Evolutionary conservation across 768 basidiomycete species (phyloP).

Genomic region (Sarcodon sp.): DNA sequence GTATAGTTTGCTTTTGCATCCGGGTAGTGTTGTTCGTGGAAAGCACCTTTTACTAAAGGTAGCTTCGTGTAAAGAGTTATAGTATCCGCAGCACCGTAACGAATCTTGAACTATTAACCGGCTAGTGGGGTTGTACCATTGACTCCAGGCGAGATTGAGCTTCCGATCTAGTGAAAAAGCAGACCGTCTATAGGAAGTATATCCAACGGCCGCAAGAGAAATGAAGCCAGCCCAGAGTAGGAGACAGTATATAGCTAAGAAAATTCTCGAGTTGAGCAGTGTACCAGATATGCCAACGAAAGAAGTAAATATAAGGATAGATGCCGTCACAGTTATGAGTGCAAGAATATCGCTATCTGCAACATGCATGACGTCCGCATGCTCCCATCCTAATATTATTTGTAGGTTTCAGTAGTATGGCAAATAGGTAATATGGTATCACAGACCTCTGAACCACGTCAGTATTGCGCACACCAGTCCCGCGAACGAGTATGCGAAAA

Average conservation of each 20-base stretch:
- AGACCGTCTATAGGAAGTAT: constrained; percentile 48
- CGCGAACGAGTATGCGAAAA: constrained; percentile 40
- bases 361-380: constrained; percentile 50
- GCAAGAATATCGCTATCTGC: constrained; percentile 43
- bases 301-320: constrained; percentile 42
- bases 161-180: constrained; percentile 53
- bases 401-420: not conserved
- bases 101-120: constrained; percentile 48
- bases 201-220: constrained; percentile 46
- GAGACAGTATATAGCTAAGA: constrained; percentile 54
- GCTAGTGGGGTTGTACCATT: constrained; percentile 41
- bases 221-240: constrained; percentile 54
- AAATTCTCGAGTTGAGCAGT: constrained; percentile 53
- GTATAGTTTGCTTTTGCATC: constrained; percentile 50
- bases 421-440: not conserved
- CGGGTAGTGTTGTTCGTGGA: constrained; percentile 46
- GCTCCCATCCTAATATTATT: constrained; percentile 36
- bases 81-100: constrained; percentile 56
- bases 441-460: constrained; percentile 48
- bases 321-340: constrained; percentile 44
- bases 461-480: constrained; percentile 37
- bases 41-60: constrained; percentile 47
- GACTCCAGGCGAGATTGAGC: constrained; percentile 55
- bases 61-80: constrained; percentile 45
- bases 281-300: constrained; percentile 48